phyloP scores from a whole-genome alignment of 805 yeast genomes.

The Starmera dryadoides region DNA sequence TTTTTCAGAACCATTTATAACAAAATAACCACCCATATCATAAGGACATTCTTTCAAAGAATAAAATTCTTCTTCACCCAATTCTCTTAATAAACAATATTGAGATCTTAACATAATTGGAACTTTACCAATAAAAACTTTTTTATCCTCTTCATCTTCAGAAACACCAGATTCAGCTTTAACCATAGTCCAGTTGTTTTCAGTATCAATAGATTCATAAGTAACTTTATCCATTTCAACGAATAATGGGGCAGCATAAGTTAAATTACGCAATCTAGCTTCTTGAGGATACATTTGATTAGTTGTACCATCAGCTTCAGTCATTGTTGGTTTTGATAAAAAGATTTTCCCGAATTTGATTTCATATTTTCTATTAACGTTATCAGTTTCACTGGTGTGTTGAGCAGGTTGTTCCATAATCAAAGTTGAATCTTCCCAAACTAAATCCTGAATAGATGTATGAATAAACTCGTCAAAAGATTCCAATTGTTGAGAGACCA shows the following conservation, averaged over 20 bases:
- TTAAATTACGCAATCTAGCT: constrained; percentile 91
- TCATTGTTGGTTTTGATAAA: constrained; percentile 94
- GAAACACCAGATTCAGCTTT: constrained; percentile 50
- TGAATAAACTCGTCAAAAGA: constrained; percentile 98
- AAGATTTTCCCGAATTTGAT: constrained; percentile 97
- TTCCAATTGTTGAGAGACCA: constrained; percentile 96
- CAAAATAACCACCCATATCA: constrained; percentile 99
- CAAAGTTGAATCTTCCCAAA: constrained; percentile 89
- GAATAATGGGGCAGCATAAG: constrained; percentile 92
- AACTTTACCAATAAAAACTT: constrained; percentile 91
- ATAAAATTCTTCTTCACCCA: constrained; percentile 88
- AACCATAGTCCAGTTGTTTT: constrained; percentile 48
- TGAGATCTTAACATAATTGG: constrained; percentile 97
- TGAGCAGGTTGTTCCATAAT: constrained; percentile 98
- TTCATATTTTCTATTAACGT: constrained; percentile 86
- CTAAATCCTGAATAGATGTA: constrained; percentile 93
- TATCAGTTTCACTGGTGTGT: constrained; percentile 86
- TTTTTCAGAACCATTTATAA: constrained; percentile 96
- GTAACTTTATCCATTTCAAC: constrained; percentile 94
- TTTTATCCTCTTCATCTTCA: constrained; percentile 55
- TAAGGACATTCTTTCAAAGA: constrained; percentile 97
- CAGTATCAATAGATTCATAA: constrained; percentile 74
- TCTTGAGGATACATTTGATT: constrained; percentile 97
- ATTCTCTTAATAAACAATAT: constrained; percentile 86
- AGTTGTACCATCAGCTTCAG: constrained; percentile 99